Evolutionary conservation across 2,329 filamentous ascomycete species (phyloP).

Genomic region (Sphaerulina vaccinii): DNA sequence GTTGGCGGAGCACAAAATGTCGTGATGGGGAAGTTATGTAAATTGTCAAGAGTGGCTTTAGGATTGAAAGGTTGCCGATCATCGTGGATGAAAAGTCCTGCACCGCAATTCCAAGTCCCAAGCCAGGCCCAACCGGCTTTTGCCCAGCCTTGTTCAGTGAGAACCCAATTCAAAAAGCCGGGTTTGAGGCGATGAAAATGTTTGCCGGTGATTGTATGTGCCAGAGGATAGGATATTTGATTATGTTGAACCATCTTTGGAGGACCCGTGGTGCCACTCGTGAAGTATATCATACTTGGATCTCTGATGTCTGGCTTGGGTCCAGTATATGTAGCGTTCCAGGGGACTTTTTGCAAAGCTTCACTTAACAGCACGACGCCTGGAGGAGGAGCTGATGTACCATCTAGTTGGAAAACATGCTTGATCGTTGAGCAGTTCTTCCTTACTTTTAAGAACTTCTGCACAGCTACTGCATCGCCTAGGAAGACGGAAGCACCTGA

Average conservation of each 20-base stretch:
- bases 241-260: conserved; percentile 46
- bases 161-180: conserved; percentile 42
- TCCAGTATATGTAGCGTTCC: conserved; percentile 28
- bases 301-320: conserved; percentile 32
- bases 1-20: conserved; percentile 45
- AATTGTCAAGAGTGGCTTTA: conserved; percentile 33
- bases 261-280: conserved; percentile 41
- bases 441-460: conserved; percentile 38
- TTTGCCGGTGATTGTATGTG: conserved; percentile 41
- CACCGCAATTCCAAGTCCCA: conserved; percentile 43
- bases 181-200: conserved; percentile 41
- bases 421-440: conserved; percentile 36
- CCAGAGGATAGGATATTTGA: conserved; percentile 44
- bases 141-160: conserved; percentile 46
- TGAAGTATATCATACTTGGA: conserved; percentile 43
- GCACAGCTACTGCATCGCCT: conserved; percentile 38
- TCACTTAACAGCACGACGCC: conserved; percentile 33
- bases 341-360: conserved; percentile 30
- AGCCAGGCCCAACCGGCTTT: conserved; percentile 46
- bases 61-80: conserved; percentile 39
- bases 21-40: conserved; percentile 43
- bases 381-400: conserved; percentile 12
- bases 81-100: conserved; percentile 44
- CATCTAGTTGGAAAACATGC: conserved; percentile 37
- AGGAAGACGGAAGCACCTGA: conserved; percentile 41